These are phyloP conservation scores for Thuja plicata DNA, from an alignment of 83 land plant species.

Conservation along the genomic window DNA sequence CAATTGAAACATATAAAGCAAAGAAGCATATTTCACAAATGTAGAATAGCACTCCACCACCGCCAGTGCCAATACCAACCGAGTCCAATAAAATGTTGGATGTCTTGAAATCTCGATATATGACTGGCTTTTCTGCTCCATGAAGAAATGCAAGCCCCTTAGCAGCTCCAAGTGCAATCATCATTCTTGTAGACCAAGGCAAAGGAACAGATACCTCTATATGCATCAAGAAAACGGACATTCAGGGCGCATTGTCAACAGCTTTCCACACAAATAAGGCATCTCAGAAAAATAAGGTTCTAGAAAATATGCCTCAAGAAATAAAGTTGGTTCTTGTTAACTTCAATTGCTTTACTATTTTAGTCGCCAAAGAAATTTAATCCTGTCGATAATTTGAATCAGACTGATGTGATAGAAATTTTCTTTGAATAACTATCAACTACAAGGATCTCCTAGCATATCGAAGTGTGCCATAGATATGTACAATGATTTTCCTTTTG, in stretches of 20 bases:
- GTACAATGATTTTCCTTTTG: not conserved
- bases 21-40: not conserved
- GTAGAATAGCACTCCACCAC: not conserved
- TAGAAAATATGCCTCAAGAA: too few relatives aligned
- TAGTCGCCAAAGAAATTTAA: not conserved
- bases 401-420: not conserved
- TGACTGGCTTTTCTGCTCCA: conserved; percentile 80
- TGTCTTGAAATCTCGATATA: conserved; percentile 85
- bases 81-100: conserved; percentile 79
- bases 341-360: not conserved
- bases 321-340: not conserved
- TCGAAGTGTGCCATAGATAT: not conserved
- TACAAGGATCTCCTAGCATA: not conserved
- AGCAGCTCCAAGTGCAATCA: conserved; percentile 86
- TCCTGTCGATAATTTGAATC: not conserved
- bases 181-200: conserved; percentile 84
- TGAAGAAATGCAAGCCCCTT: conserved; percentile 91
- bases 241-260: not conserved
- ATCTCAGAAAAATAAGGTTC: not conserved
- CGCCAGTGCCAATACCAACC: conserved; percentile 27
- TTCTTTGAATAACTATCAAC: not conserved
- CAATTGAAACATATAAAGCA: not conserved
- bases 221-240: not conserved
- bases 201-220: conserved; percentile 70
- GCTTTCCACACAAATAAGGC: not conserved